Conservation (phyloP, 768 basidiomycete genomes). For the Tricholoma flavovirens region DNA sequence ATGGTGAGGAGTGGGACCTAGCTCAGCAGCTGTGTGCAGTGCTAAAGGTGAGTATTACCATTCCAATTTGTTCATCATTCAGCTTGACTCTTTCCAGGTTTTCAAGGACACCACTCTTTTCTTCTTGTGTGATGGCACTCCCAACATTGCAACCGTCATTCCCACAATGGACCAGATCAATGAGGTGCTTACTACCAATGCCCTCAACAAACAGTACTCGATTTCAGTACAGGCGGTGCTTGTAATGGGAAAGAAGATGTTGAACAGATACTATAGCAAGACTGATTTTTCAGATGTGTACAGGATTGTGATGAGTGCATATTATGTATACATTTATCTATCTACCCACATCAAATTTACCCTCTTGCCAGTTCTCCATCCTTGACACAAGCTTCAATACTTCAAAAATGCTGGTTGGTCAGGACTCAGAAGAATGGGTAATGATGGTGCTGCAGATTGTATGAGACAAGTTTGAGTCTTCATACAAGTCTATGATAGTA, state of each 20-base stretch:
- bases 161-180: neutral
- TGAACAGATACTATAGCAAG: neutral
- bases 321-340: neutral
- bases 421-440: neutral
- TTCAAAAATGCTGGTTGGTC: neutral
- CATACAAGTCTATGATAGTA: too few relatives aligned
- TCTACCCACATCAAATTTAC: too few relatives aligned
- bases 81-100: neutral
- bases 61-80: neutral
- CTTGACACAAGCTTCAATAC: too few relatives aligned
- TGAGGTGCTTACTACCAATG: neutral
- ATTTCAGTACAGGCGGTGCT: neutral
- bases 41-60: neutral
- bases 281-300: neutral
- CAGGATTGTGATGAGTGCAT: neutral
- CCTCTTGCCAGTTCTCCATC: too few relatives aligned
- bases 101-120: neutral
- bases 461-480: neutral
- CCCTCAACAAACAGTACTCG: neutral
- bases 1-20: too few relatives aligned
- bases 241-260: neutral
- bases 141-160: neutral
- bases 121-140: neutral
- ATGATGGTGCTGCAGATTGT: neutral
- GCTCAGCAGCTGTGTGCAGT: neutral